These are phyloP conservation scores for Colletotrichum sansevieriae DNA, from an alignment of 2,329 filamentous ascomycete genomes.

Conservation along the genomic window DNA sequence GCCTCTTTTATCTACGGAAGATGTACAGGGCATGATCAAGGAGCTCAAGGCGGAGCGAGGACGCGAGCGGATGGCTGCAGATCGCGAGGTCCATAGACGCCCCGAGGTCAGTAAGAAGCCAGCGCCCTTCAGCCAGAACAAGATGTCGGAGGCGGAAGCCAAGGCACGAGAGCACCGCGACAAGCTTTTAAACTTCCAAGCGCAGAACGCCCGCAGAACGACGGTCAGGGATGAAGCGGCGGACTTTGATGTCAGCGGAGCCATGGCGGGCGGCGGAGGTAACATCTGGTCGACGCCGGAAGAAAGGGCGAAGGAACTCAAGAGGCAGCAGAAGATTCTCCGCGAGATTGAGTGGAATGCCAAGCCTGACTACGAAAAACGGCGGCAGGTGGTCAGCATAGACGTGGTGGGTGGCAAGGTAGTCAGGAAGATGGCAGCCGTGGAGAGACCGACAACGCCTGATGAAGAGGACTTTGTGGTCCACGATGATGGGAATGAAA, in stretches of 20 bases:
- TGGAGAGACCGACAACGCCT: slow-evolving; percentile 70
- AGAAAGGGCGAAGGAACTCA: slow-evolving; percentile 85
- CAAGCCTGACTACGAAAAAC: slow-evolving; percentile 89
- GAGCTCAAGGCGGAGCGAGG: slow-evolving; percentile 88
- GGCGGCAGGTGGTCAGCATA: slow-evolving; percentile 85
- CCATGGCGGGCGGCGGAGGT: slow-evolving; percentile 59
- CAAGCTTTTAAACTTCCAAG: slow-evolving; percentile 83
- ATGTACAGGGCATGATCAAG: slow-evolving; percentile 87
- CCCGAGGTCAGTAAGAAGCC: slow-evolving; percentile 74
- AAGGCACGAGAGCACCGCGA: slow-evolving; percentile 85
- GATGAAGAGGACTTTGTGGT: slow-evolving; percentile 49
- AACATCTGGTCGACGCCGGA: slow-evolving; percentile 89
- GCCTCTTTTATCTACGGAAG: slow-evolving; percentile 77
- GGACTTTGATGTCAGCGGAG: slow-evolving; percentile 67
- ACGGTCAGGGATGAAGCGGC: slow-evolving; percentile 87
- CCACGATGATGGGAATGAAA: slow-evolving; percentile 47
- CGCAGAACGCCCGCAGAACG: slow-evolving; percentile 86
- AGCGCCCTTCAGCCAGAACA: slow-evolving; percentile 68
- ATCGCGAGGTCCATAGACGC: slow-evolving; percentile 77
- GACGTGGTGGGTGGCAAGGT: slow-evolving; percentile 84
- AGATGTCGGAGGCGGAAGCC: slow-evolving; percentile 69
- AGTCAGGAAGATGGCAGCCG: slow-evolving; percentile 76
- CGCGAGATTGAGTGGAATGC: slow-evolving; percentile 90
- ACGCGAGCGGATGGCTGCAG: slow-evolving; percentile 84
- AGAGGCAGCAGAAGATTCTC: slow-evolving; percentile 85